These are phyloP conservation scores for Dalechampia spathulata DNA, from an alignment of 441 rosid genomes.

Conservation along the genomic window DNA sequence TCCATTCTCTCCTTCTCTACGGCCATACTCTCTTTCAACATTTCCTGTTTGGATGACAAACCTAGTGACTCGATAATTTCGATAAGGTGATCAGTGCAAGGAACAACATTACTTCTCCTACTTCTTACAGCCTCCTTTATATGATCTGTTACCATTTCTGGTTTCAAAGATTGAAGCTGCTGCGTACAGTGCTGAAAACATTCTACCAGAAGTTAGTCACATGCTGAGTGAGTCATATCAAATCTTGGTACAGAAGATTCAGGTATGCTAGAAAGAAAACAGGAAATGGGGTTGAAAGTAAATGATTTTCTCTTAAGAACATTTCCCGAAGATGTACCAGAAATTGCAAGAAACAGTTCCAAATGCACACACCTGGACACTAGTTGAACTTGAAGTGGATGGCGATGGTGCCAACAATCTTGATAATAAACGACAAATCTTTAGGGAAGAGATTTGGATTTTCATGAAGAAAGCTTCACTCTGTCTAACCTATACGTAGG, in stretches of 20 bases:
- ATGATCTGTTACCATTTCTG: constrained; percentile 35
- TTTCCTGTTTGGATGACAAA: constrained; percentile 53
- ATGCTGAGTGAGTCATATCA: no score
- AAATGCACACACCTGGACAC: constrained; percentile 50
- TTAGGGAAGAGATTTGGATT: constrained; percentile 53
- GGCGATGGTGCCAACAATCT: constrained; percentile 39
- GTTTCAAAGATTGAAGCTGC: constrained; percentile 50
- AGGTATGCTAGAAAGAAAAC: no score
- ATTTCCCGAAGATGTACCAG: not conserved
- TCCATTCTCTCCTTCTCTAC: constrained; percentile 69
- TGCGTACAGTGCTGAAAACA: constrained; percentile 46
- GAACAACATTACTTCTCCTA: constrained; percentile 37
- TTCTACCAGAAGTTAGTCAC: constrained; percentile 27
- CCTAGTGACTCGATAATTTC: constrained; percentile 48
- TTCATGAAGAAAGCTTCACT: constrained; percentile 45
- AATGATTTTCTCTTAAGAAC: constrained; percentile 3
- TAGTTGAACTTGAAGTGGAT: constrained; percentile 35
- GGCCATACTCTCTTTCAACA: constrained; percentile 72
- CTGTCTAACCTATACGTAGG: constrained; percentile 43
- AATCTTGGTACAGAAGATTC: no score
- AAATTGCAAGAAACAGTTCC: not conserved
- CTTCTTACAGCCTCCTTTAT: constrained; percentile 45
- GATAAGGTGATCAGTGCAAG: constrained; percentile 37
- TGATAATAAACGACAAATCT: constrained; percentile 45
- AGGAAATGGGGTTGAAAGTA: no score